phyloP scores from a whole-genome alignment of 164 flowering plant genomes.

The Santalum album region DNA sequence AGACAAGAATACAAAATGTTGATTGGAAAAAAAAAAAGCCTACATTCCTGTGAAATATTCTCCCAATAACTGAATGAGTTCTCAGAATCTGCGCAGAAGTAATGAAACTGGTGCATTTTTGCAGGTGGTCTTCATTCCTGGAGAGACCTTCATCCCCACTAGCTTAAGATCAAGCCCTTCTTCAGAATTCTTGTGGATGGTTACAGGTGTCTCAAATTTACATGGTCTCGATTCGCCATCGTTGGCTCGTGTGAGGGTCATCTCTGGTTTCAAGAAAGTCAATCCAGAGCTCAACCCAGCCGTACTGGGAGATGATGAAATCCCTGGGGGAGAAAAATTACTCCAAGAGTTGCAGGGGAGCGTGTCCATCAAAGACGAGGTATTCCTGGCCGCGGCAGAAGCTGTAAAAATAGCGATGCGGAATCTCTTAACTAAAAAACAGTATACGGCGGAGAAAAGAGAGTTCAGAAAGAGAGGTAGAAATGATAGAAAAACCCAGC shows the following conservation, averaged over 20 bases:
- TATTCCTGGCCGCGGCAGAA: slow-evolving; percentile 57
- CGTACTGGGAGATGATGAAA: slow-evolving; percentile 41
- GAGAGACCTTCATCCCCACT: slow-evolving; percentile 64
- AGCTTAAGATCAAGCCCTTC: slow-evolving; percentile 38
- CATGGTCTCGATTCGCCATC: slow-evolving; percentile 22
- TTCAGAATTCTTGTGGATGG: slow-evolving; percentile 59
- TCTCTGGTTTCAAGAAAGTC: slow-evolving; percentile 29
- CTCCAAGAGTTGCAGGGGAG: slow-evolving; percentile 72
- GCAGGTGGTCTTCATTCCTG: slow-evolving; percentile 49
- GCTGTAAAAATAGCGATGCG: slow-evolving; percentile 74
- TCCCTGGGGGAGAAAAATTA: slow-evolving; percentile 62
- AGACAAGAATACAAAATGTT: too few relatives aligned
- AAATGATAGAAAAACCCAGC: slow-evolving; percentile 62
- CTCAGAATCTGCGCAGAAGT: too few relatives aligned
- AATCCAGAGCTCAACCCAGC: slow-evolving; percentile 15
- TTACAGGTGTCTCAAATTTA: slow-evolving; percentile 69
- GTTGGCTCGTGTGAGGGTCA: slow-evolving; percentile 51
- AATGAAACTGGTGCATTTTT: slow-evolving; percentile 6
- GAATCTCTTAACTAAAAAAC: slow-evolving; percentile 64
- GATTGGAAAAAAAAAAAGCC: too few relatives aligned
- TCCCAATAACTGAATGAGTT: too few relatives aligned
- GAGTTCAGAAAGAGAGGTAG: slow-evolving; percentile 73
- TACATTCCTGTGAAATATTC: too few relatives aligned
- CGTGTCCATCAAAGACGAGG: slow-evolving; percentile 34
- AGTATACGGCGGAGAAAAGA: slow-evolving; percentile 55